Base-by-base conservation (phyloP, 116 monocot species). In the Zostera marina region DNA sequence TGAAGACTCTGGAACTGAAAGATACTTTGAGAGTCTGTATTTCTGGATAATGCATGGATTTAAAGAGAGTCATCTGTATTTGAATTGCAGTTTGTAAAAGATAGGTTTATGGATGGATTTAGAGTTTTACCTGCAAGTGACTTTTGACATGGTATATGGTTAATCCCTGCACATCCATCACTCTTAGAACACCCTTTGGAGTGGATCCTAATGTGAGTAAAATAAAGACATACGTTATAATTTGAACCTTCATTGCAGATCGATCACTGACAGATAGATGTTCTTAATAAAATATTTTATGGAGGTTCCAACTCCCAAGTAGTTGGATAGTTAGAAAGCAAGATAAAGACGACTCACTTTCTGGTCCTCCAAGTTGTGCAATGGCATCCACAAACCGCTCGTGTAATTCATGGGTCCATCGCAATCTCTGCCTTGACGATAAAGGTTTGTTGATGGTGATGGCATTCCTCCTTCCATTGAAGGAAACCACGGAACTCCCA, bases 141-240 rank as follows among this genome's bases (percentile, higher is more conserved):
- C 92, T 92, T 67, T 92, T 92, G 41, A 87, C 87, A 68, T 92
- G 86, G 70, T 86, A 92, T 73, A 92, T 92, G 19, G 92, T 92
- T 49, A 92, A 58, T 3, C 92, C 83, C 60, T 68, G 76, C 13
- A 87, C 92, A 51, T 78, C 83, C 92, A 92, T 92, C 47, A 92
- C 74, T 54, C 81, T 87, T 8, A 92, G 77, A 46, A 92, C 83
- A 65, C 92, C 92, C 74, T 92, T 92, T 6, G 92, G 92, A 24
- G 92, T 92, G 46, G 92, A 87, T 73, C 83, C 92, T 92, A 70
- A 51, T 22, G 45, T 45, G 16, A 15, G 48, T 43, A 59, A 41
- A n/a, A 56, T 15, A 15, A 8, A 26, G 22, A 55, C 14, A 53
- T 53, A 22, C 4, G 17, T 53, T 11, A 22, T 22, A 12, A 11